These are phyloP conservation scores for Dendrostoma leiphaemia DNA, from an alignment of 2,329 filamentous ascomycete species.

Conservation along the genomic window DNA sequence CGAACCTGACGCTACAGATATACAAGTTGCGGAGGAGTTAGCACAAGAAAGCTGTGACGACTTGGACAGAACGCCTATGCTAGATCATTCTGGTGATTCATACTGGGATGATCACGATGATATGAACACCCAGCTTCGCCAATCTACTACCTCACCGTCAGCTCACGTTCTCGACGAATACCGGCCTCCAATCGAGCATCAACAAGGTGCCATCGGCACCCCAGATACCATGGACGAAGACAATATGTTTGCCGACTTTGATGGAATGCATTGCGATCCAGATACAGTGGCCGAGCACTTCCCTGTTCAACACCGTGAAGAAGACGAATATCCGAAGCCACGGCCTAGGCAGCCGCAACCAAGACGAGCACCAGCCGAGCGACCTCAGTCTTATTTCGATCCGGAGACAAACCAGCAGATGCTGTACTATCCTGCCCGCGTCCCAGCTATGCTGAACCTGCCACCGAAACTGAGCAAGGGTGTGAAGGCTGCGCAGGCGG, in stretches of 20 bases:
- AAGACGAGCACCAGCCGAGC: conserved; percentile 22
- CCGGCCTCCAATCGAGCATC: conserved; percentile 30
- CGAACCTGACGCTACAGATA: conserved; percentile 26
- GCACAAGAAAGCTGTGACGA: conserved; percentile 10
- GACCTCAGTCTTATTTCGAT: conserved; percentile 59
- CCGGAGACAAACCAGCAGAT: conserved; percentile 72
- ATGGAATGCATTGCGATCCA: conserved; percentile 72
- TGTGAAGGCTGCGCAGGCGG: conserved; percentile 50
- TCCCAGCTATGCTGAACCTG: conserved; percentile 89
- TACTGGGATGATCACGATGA: conserved; percentile 17
- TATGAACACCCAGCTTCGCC: conserved; percentile 5
- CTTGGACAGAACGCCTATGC: conserved; percentile 18
- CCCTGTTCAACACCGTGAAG: conserved; percentile 13
- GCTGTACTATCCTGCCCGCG: conserved; percentile 93
- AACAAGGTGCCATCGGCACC: conserved; percentile 52
- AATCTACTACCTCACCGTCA: conserved; percentile 7
- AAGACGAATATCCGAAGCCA: conserved; percentile 20
- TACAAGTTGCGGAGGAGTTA: conserved; percentile 20
- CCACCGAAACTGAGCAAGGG: conserved; percentile 82
- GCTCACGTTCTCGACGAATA: conserved; percentile 18
- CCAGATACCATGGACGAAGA: conserved; percentile 64
- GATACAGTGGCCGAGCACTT: conserved; percentile 32
- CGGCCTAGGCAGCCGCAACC: conserved; percentile 21
- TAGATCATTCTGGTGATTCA: conserved; percentile 14
- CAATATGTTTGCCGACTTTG: conserved; percentile 74